phyloP scores from a whole-genome alignment of 768 basidiomycete genomes.

The Trametes cinnabarina region DNA sequence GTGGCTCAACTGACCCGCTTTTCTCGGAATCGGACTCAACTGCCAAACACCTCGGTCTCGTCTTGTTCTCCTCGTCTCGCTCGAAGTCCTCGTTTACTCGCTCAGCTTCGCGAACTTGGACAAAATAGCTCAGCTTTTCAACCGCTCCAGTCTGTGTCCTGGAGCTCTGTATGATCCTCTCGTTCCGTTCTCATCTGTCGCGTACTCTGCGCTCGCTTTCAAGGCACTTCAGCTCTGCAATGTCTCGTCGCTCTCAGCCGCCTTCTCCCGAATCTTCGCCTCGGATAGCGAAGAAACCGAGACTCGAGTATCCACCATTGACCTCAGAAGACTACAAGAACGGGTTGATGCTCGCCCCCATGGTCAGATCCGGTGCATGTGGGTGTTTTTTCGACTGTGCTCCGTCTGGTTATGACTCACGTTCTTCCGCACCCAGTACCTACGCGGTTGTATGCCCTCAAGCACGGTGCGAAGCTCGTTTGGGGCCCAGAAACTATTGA shows the following conservation, averaged over 20 bases:
- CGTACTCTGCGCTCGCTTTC: neutral
- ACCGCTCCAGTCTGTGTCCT: neutral
- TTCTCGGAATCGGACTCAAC: neutral
- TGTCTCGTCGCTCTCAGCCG: conserved; percentile 55
- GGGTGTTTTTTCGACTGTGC: conserved; percentile 32
- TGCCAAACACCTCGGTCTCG: neutral
- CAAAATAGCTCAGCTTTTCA: neutral
- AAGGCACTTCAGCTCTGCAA: conserved; percentile 23
- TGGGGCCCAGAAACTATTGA: conserved; percentile 98
- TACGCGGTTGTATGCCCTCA: conserved; percentile 80
- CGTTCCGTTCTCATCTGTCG: neutral
- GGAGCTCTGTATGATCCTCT: neutral
- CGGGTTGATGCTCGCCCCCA: conserved; percentile 94
- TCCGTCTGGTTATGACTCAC: conserved; percentile 2
- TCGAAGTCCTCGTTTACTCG: neutral
- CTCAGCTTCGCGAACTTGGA: too few species aligned
- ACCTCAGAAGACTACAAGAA: conserved; percentile 77
- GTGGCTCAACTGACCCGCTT: neutral
- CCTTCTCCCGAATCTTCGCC: conserved; percentile 46
- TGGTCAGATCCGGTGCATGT: conserved; percentile 94
- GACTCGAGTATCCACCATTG: conserved; percentile 47
- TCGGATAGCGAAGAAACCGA: conserved; percentile 48
- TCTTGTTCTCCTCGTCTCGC: neutral
- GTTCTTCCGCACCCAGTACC: conserved; percentile 54
- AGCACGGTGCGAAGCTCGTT: conserved; percentile 90